phyloP scores from a whole-genome alignment of 768 basidiomycete species.

The Phylloporus arenicola region DNA sequence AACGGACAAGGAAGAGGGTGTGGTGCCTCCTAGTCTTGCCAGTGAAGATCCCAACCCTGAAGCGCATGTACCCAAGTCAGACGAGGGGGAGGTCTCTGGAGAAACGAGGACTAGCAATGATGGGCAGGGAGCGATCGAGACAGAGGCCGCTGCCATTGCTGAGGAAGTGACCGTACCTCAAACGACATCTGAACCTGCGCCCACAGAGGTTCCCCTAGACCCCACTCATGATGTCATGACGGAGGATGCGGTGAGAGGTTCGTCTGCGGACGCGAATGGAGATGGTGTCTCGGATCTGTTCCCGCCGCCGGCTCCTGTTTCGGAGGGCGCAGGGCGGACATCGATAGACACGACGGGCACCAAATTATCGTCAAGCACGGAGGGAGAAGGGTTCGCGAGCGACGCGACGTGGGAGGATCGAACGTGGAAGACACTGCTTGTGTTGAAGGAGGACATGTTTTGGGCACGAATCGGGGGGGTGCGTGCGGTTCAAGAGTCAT shows the following conservation, averaged over 20 bases:
- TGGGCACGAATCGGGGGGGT: conserved; percentile 71
- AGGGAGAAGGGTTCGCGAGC: conserved; percentile 47
- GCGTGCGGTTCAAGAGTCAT: conserved; percentile 9
- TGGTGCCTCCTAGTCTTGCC: not conserved
- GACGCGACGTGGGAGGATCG: conserved; percentile 81
- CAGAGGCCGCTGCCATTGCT: not conserved
- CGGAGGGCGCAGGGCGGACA: conserved; percentile 3
- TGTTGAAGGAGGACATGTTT: conserved; percentile 78
- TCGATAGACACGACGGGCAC: conserved; percentile 23
- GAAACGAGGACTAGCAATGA: conserved; percentile 3
- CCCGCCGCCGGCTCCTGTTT: not conserved
- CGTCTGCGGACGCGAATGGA: not conserved
- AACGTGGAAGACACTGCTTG: conserved; percentile 74
- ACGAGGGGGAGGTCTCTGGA: not conserved
- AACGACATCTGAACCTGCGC: not conserved
- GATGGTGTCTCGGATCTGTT: not conserved
- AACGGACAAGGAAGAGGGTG: conserved; percentile 5
- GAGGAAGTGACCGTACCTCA: not conserved
- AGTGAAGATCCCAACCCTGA: not conserved
- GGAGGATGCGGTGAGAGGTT: not conserved
- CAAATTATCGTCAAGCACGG: conserved; percentile 20
- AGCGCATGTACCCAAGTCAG: not conserved
- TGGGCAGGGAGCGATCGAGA: not conserved
- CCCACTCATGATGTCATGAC: not conserved
- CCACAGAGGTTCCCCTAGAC: not conserved